phyloP scores from a whole-genome alignment of 148 eudicot species.

The Spergularia bocconei region DNA sequence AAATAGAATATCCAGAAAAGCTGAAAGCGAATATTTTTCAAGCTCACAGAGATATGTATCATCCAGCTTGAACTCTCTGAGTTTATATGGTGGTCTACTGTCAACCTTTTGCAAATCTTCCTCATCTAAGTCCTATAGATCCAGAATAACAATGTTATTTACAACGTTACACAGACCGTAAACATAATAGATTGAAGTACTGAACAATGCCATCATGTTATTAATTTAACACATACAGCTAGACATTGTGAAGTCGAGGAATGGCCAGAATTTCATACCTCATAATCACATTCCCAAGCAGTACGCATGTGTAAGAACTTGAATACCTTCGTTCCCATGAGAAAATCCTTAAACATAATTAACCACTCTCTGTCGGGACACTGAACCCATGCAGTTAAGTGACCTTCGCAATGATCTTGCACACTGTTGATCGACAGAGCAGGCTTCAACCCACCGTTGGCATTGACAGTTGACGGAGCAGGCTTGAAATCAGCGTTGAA shows the following conservation, averaged over 20 bases:
- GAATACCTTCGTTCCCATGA: not conserved
- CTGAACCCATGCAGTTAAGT: not conserved
- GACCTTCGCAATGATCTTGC: not conserved
- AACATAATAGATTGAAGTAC: not conserved
- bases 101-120: not conserved
- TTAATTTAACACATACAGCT: not conserved
- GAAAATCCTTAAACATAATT: slow-evolving; percentile 1
- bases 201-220: not conserved
- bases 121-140: not conserved
- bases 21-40: not conserved
- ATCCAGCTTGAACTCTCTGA: slow-evolving; percentile 1
- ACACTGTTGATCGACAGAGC: not conserved
- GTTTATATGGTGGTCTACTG: not conserved
- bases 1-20: slow-evolving; percentile 1
- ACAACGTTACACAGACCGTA: not conserved
- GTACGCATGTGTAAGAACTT: not conserved
- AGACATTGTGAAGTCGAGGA: not conserved
- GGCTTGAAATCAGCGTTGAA: not conserved
- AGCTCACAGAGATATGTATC: not conserved
- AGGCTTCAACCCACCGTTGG: not conserved
- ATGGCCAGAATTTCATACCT: slow-evolving; percentile 13
- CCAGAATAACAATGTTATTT: not conserved
- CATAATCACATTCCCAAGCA: not conserved
- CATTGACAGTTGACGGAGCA: not conserved
- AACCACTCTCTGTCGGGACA: not conserved